Conservation (phyloP, 139 green algal species). For the Coccomyxa sp. region DNA sequence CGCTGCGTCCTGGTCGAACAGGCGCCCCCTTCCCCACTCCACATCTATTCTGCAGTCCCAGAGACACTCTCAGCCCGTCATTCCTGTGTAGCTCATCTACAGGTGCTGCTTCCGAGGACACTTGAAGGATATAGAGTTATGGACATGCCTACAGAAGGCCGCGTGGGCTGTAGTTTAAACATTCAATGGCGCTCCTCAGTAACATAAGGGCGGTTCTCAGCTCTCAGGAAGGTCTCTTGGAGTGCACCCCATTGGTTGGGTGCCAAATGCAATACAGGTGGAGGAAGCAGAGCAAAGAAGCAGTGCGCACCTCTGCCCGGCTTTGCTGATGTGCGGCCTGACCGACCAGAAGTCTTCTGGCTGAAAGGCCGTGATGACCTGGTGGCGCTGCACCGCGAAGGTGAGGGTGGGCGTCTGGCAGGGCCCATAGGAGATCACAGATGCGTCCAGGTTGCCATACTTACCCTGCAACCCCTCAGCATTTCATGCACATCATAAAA, state of each 20-base stretch:
- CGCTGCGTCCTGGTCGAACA: constrained; percentile 66
- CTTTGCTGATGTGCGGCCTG: constrained; percentile 34
- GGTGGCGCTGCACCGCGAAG: constrained; percentile 78
- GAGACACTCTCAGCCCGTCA: not conserved
- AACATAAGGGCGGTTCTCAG: no score
- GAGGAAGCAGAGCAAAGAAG: no score
- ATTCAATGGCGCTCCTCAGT: no score
- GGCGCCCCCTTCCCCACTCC: constrained; percentile 62
- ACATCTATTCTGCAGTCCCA: constrained; percentile 20
- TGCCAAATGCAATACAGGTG: no score
- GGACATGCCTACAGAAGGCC: no score
- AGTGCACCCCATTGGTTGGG: no score
- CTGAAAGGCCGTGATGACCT: constrained; percentile 63
- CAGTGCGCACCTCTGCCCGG: constrained; percentile 15
- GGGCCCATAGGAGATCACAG: constrained; percentile 80
- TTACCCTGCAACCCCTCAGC: constrained; percentile 36
- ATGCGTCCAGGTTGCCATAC: constrained; percentile 84
- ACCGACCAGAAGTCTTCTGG: constrained; percentile 77
- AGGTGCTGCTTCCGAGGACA: no score
- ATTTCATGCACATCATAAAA: constrained; percentile 1
- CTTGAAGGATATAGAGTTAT: no score
- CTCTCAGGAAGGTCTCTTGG: no score
- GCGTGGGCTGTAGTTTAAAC: no score
- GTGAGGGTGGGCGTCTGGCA: constrained; percentile 87
- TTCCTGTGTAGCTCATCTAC: no score